A percentile compares a stretch with the other conserved stretches of the same genome.
These are phyloP conservation scores for Coemansia brasiliensis DNA, from an alignment of 192 early-diverging fungal genomes.

Conservation along the genomic window DNA sequence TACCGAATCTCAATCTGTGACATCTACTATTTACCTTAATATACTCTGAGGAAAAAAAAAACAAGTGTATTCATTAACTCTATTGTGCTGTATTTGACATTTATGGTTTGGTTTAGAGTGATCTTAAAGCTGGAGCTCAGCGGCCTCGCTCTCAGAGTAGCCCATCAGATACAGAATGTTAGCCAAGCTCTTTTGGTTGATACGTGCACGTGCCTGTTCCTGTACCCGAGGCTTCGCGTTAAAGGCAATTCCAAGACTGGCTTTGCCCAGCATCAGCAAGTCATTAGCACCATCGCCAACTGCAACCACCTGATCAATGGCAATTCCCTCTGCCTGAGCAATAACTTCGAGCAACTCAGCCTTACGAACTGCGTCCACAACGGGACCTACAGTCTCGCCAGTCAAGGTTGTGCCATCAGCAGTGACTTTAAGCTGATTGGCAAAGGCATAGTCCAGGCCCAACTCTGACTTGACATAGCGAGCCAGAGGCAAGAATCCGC, in stretches of 20 bases:
- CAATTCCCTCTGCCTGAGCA: constrained; percentile 87
- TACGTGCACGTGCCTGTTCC: constrained; percentile 78
- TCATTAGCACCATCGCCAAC: constrained; percentile 99
- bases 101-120: too few species aligned
- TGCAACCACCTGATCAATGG: constrained; percentile 90
- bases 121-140: constrained; percentile 55
- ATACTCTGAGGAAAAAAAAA: too few species aligned
- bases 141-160: constrained; percentile 75
- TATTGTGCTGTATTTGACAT: neutral
- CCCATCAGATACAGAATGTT: constrained; percentile 89
- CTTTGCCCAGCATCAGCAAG: constrained; percentile 88
- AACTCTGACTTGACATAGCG: constrained; percentile 86
- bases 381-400: constrained; percentile 84
- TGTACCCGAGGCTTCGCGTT: constrained; percentile 98
- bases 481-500: constrained; percentile 94
- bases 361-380: constrained; percentile 91
- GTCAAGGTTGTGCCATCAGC: constrained; percentile 80
- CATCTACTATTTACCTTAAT: constrained; percentile 15
- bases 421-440: constrained; percentile 88
- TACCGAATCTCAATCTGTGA: constrained; percentile 44
- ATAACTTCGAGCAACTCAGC: constrained; percentile 95
- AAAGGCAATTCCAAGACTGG: constrained; percentile 95
- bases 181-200: constrained; percentile 92
- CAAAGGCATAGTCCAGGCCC: constrained; percentile 96
- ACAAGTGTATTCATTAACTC: neutral